Evolutionary conservation across 2,329 filamentous ascomycete genomes (phyloP).

Genomic region (Fusarium veterinarium): DNA sequence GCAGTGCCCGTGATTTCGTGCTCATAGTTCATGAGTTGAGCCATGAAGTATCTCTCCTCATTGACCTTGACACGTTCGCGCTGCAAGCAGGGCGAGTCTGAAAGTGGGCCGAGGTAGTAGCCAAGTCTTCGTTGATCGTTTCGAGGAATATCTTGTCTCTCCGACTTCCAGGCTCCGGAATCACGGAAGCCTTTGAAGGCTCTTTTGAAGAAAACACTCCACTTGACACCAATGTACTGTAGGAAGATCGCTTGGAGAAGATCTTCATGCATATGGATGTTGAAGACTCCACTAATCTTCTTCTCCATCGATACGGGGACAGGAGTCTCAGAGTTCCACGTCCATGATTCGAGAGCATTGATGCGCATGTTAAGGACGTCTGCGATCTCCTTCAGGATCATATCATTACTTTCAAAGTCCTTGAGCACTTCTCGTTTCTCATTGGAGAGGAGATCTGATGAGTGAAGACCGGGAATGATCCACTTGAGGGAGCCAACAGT

Average conservation of each 20-base stretch:
- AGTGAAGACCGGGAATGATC: conserved; percentile 56
- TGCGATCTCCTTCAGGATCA: conserved; percentile 60
- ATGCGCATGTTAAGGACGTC: conserved; percentile 66
- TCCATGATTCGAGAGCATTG: conserved; percentile 57
- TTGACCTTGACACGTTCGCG: conserved; percentile 49
- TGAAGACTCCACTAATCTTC: conserved; percentile 62
- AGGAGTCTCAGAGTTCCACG: conserved; percentile 55
- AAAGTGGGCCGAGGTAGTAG: conserved; percentile 53
- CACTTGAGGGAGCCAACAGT: conserved; percentile 48
- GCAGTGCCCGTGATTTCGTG: conserved; percentile 33
- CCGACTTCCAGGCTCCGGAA: conserved; percentile 52
- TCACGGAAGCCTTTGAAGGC: conserved; percentile 49
- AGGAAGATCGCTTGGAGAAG: conserved; percentile 63
- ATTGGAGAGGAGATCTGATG: conserved; percentile 57
- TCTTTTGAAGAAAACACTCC: conserved; percentile 58
- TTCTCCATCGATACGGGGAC: conserved; percentile 57
- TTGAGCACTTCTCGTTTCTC: conserved; percentile 56
- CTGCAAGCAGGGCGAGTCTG: conserved; percentile 41
- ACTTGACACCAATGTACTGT: conserved; percentile 60
- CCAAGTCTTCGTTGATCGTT: conserved; percentile 44
- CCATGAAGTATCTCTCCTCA: conserved; percentile 58
- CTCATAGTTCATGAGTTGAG: conserved; percentile 52
- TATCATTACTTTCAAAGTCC: conserved; percentile 55
- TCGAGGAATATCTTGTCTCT: conserved; percentile 45
- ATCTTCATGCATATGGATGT: conserved; percentile 64